A percentile compares a stretch with the other conserved stretches of the same genome.
Conservation (phyloP, 768 basidiomycete species). For the Lepiota brunneoincarnata region DNA sequence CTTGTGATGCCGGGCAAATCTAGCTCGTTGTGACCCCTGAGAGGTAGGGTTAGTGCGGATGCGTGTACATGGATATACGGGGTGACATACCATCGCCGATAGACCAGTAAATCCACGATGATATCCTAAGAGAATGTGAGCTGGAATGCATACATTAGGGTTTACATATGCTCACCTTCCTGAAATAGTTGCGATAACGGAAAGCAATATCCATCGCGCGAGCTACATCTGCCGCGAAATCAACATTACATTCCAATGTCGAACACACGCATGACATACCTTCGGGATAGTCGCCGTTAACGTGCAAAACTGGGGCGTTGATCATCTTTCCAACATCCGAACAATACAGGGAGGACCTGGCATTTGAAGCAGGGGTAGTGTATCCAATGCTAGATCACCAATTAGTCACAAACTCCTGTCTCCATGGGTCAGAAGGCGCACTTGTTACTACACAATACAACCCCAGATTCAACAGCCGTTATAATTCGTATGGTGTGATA, state of each 20-base stretch:
- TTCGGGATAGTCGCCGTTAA: slow-evolving; percentile 91
- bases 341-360: slow-evolving; percentile 85
- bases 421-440: slow-evolving; percentile 21
- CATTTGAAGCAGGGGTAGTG: slow-evolving; percentile 82
- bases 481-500: neutral
- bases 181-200: slow-evolving; percentile 81
- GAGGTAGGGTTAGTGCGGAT: neutral
- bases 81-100: slow-evolving; percentile 62
- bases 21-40: slow-evolving; percentile 78
- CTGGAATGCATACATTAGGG: neutral
- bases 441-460: slow-evolving; percentile 49
- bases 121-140: slow-evolving; percentile 53
- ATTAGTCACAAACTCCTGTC: neutral
- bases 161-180: slow-evolving; percentile 45
- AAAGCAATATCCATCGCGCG: slow-evolving; percentile 88
- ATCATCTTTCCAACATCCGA: slow-evolving; percentile 90
- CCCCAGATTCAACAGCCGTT: neutral
- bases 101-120: slow-evolving; percentile 86
- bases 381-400: slow-evolving; percentile 73
- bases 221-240: slow-evolving; percentile 58
- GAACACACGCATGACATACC: slow-evolving; percentile 35
- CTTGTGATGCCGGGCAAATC: slow-evolving; percentile 86
- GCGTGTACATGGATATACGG: neutral
- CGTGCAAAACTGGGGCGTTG: slow-evolving; percentile 84
- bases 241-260: neutral